Percentiles rank a stretch among this genome's conserved stretches.
These are phyloP conservation scores for Protea cynaroides DNA, from an alignment of 164 flowering plant species.

Conservation along the genomic window DNA sequence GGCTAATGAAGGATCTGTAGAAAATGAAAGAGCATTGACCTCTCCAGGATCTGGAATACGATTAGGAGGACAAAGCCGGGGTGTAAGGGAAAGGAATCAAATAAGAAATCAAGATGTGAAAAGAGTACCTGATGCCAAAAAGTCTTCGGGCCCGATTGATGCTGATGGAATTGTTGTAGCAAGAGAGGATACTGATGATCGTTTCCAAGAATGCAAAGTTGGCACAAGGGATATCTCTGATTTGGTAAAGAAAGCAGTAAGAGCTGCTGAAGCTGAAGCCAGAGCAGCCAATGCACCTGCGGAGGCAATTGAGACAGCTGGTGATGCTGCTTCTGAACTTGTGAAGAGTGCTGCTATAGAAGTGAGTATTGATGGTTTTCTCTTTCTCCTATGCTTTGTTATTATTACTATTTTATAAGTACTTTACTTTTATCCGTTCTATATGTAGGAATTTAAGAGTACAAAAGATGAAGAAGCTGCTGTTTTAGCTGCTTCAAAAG, in stretches of 20 bases:
- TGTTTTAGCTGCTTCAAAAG: slow-evolving; percentile 78
- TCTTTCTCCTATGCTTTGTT: background rate
- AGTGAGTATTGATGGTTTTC: slow-evolving; percentile 29
- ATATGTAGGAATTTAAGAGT: slow-evolving; percentile 47
- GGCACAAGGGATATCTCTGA: slow-evolving; percentile 74
- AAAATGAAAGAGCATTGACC: slow-evolving; percentile 43
- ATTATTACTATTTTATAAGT: too few species aligned
- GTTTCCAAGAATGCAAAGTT: slow-evolving; percentile 58
- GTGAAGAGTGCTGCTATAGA: slow-evolving; percentile 87
- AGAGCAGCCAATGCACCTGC: slow-evolving; percentile 75
- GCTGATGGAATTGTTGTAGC: slow-evolving; percentile 37
- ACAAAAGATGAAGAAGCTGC: slow-evolving; percentile 85
- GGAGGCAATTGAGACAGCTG: slow-evolving; percentile 87
- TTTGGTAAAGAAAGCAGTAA: slow-evolving; percentile 71
- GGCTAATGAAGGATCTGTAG: slow-evolving; percentile 43
- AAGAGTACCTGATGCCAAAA: slow-evolving; percentile 37
- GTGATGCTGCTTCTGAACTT: slow-evolving; percentile 94
- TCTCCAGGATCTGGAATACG: slow-evolving; percentile 65
- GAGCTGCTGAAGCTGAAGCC: slow-evolving; percentile 98
- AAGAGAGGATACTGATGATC: slow-evolving; percentile 69
- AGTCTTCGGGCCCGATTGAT: slow-evolving; percentile 22
- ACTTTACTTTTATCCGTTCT: too few species aligned
- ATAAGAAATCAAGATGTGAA: slow-evolving; percentile 37
- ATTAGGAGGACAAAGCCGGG: slow-evolving; percentile 39
- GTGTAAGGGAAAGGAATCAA: slow-evolving; percentile 40